A percentile compares a stretch with the other conserved stretches of the same genome.
phyloP scores from a whole-genome alignment of 495 filamentous ascomycete genomes.

The Bryoglossum gracile region DNA sequence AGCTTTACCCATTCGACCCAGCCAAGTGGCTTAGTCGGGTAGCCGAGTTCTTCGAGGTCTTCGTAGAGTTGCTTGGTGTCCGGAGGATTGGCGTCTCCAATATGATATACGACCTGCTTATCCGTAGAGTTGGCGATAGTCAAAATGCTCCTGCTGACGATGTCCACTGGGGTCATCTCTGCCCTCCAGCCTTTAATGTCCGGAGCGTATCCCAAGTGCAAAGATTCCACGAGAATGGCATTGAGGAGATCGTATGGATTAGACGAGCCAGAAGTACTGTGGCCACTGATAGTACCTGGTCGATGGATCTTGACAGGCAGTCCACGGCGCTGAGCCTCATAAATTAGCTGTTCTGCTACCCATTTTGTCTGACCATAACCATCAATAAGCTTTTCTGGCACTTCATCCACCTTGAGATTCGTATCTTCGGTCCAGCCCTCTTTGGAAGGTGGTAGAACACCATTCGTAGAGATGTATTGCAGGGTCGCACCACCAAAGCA shows the following conservation, averaged over 20 bases:
- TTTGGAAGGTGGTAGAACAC: constrained; percentile 52
- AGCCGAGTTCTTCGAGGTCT: constrained; percentile 51
- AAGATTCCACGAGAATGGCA: constrained; percentile 59
- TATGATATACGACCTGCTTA: constrained; percentile 52
- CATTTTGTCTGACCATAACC: constrained; percentile 62
- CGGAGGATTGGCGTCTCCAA: constrained; percentile 58
- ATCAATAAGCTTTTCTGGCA: constrained; percentile 52
- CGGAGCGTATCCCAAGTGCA: constrained; percentile 52
- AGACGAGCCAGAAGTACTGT: constrained; percentile 54
- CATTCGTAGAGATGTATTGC: constrained; percentile 65
- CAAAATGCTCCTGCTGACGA: constrained; percentile 57
- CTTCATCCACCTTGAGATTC: constrained; percentile 49
- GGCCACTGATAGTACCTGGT: constrained; percentile 57
- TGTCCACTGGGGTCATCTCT: constrained; percentile 68
- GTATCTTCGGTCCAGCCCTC: constrained; percentile 54
- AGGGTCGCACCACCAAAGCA: constrained; percentile 52
- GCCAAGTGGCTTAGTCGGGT: constrained; percentile 46
- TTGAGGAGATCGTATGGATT: constrained; percentile 63
- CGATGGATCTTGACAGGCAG: constrained; percentile 55
- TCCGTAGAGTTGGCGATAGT: constrained; percentile 48
- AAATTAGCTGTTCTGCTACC: constrained; percentile 59
- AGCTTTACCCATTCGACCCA: constrained; percentile 59
- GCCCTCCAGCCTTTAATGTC: constrained; percentile 60
- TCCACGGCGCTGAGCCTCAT: constrained; percentile 53
- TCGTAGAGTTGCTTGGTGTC: constrained; percentile 48